Evolutionary conservation across 768 basidiomycete genomes (phyloP), one percentile per base, ranked within the genome.

Genomic region (Saitozyma sp.): DNA sequence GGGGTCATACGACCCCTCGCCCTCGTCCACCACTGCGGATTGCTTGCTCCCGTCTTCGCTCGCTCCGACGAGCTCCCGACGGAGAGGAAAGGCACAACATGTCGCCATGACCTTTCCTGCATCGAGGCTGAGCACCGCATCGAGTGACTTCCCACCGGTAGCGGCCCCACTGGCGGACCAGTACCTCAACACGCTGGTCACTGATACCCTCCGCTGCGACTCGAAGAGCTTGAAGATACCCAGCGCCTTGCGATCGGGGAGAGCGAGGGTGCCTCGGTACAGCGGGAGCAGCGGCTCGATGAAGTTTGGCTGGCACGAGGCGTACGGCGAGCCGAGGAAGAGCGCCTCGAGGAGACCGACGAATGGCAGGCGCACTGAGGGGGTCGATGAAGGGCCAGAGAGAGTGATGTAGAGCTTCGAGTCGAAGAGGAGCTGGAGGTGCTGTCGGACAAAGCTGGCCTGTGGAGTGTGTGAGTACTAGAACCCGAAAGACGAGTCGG

Each of bases 241-340:
- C 6, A 96, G 80, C 1, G 97, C 81, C 38, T 82, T 80, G 37
- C 84, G 82, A 74, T 97, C 94, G 1, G 88, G 67, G 1, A 64
- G 54, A 0, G 86, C 84, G n/a, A 89, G 75, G 0, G 89, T 89
- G 1, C 89, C 94, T 9, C 84, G 80, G 75, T 97, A 97, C 1
- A 92, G 80, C 17, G 80, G 81, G 50, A 89, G 78, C 42, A 98
- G 82, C 1, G 90, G 91, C 51, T 90, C 87, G 50, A 94, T 80
- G 66, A 94, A 91, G 3, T 85, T 88, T 9, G 87, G 84, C 75
- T 95, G 94, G 71, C 90, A 94, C 2, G 92, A 89, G 69, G 91
- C 91, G 11, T 83, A 79, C 0, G 92, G 90, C 71, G 93, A 87
- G 13, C 88, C 83, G 59, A 84, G 78, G 82, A 94, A 96, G 1